Evolutionary conservation across 352 stramenopile species (phyloP).

Genomic region (Phytophthora pluvialis): DNA sequence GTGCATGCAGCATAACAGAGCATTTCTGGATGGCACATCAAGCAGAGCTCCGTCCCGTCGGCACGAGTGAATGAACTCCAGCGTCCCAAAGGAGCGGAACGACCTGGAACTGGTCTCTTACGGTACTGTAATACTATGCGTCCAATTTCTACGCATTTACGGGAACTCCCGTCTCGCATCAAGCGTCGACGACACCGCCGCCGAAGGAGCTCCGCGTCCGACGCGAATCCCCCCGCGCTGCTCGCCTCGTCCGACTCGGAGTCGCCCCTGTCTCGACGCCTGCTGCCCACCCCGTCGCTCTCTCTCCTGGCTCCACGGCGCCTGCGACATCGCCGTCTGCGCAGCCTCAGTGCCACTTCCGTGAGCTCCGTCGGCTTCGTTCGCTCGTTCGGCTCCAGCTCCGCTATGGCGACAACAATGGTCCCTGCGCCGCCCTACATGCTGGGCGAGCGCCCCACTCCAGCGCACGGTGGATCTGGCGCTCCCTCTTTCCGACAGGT

Average conservation of each 20-base stretch:
- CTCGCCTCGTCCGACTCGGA: slow-evolving; percentile 24
- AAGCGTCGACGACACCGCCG: slow-evolving; percentile 27
- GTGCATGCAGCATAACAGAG: slow-evolving; percentile 12
- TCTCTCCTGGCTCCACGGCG: slow-evolving; percentile 20
- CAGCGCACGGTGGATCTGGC: slow-evolving; percentile 56
- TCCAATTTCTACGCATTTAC: slow-evolving; percentile 36
- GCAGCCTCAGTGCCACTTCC: slow-evolving; percentile 22
- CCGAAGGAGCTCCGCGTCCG: slow-evolving; percentile 31
- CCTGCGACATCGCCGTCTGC: slow-evolving; percentile 18
- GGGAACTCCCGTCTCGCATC: slow-evolving; percentile 21
- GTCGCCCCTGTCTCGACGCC: slow-evolving; percentile 3
- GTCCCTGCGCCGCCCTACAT: slow-evolving; percentile 78
- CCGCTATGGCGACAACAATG: slow-evolving; percentile 36
- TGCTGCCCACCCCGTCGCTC: slow-evolving; percentile 22
- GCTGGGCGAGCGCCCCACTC: slow-evolving; percentile 76
- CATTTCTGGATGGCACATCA: slow-evolving; percentile 13
- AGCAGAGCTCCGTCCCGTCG: not conserved
- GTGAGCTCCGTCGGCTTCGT: slow-evolving; percentile 11
- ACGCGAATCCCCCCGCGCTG: slow-evolving; percentile 15
- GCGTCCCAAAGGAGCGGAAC: not conserved
- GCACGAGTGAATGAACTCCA: not conserved
- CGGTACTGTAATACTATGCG: slow-evolving; percentile 19
- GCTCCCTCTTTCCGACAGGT: slow-evolving; percentile 76
- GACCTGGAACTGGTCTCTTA: slow-evolving; percentile 2
- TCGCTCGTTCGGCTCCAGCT: slow-evolving; percentile 11